Base-by-base conservation (phyloP, 2,329 filamentous ascomycete genomes). In the Colletotrichum ledebouriae region DNA sequence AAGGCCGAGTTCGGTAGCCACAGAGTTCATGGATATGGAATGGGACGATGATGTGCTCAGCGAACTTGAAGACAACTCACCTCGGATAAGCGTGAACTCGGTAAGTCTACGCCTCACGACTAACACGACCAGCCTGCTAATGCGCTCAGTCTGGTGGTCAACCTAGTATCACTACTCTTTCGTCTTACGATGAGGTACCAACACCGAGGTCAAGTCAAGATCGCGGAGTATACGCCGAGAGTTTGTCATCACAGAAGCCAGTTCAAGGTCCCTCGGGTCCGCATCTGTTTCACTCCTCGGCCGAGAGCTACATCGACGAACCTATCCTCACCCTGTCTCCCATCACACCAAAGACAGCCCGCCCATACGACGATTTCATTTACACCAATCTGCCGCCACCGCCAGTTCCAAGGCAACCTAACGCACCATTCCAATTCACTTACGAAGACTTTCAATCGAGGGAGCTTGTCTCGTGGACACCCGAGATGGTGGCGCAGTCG, bases 221-320 rank as follows among this genome's bases (percentile, higher is more conserved):
- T 71, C 86, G 88, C 69, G 85, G 85, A 70, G 83, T 84, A 33
- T 93, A 88, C 58, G 41, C 55, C 25, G 86, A 89, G 50, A 81
- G 86, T 69, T 85, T 87, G 67, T 78, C 85, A n/a, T 73, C 80
- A 46, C 42, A 17, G 13, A 91, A 91, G 78, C 85, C 90, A 37
- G 89, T 95, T 6, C 87, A 94, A 76, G 94, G 94, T 0, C 94
- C 94, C 2, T 87, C 87, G 72, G 94, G 94, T 1, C 94, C 94
- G 10, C 94, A 97, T 80, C 86, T 97, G 15, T 97, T 97, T 79
- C 89, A 92, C 72, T 86, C 86, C 68, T 94, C 92, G 20, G 85
- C 87, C 37, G 86, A 89, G 75, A 83, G 74, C 66, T 82, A 79
- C 67, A 74, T 80, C 66, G 83, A 87, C 72, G 80, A 86, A 73